phyloP scores from a whole-genome alignment of 306 rosid genomes.

The Delonix regia region DNA sequence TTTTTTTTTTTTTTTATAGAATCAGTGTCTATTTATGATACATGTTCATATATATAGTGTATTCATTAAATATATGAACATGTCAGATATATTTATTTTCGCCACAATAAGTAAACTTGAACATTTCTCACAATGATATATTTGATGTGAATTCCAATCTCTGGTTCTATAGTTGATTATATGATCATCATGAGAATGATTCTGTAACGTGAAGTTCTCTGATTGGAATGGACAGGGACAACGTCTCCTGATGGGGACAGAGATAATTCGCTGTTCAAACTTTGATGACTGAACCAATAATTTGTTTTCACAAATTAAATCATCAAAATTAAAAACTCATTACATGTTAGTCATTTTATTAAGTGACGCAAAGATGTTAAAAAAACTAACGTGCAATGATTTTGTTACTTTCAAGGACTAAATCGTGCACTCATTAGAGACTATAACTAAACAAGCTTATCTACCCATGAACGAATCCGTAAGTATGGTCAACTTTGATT shows the following conservation, averaged over 20 bases:
- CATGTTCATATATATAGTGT: not conserved
- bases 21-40: not conserved
- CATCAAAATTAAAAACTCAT: too few relatives aligned
- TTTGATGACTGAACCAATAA: not conserved
- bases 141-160: not conserved
- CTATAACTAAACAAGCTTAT: not conserved
- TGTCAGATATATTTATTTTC: not conserved
- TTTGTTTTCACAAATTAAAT: too few relatives aligned
- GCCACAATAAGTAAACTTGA: not conserved
- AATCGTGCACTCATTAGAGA: not conserved
- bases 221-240: not conserved
- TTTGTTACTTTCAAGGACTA: too few relatives aligned
- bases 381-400: too few relatives aligned
- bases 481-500: not conserved
- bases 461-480: too few relatives aligned
- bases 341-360: not conserved
- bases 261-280: not conserved
- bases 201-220: not conserved
- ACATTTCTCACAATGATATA: not conserved
- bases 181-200: not conserved
- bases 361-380: too few relatives aligned
- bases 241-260: not conserved
- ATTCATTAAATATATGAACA: not conserved
- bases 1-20: too few relatives aligned
- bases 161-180: not conserved